These are phyloP conservation scores for Barnettozyma wickerhamii DNA, from an alignment of 805 yeast genomes.

Conservation along the genomic window DNA sequence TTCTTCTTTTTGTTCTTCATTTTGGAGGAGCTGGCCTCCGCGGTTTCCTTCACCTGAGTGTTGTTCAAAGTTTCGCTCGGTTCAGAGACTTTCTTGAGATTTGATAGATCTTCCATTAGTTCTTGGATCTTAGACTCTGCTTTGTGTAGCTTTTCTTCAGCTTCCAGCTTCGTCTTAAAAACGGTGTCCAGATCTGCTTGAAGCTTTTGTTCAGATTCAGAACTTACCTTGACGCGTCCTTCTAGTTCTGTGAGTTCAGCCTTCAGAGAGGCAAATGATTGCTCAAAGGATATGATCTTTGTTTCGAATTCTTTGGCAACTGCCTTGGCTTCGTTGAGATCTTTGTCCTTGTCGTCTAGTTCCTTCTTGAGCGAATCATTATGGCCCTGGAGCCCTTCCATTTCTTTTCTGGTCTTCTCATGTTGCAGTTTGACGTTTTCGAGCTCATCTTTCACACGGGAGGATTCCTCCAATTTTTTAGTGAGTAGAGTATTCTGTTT, in stretches of 20 bases:
- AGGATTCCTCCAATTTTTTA: neutral
- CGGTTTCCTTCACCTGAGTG: conserved; percentile 6
- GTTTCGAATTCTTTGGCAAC: neutral
- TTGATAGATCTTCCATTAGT: too few species aligned
- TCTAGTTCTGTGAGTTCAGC: neutral
- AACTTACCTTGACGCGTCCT: neutral
- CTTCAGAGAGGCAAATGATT: neutral
- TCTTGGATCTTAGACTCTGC: neutral
- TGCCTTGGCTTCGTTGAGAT: neutral
- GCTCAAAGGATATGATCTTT: neutral
- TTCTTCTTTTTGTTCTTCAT: conserved; percentile 20
- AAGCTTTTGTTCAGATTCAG: too few species aligned
- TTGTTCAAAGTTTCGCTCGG: too few species aligned
- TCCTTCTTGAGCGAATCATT: too few species aligned
- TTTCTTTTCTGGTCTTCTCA: too few species aligned
- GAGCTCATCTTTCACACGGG: conserved; percentile 8
- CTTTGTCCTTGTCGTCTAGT: too few species aligned
- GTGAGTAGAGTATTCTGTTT: neutral
- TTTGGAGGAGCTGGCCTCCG: conserved; percentile 1
- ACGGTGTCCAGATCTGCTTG: neutral
- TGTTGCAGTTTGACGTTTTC: conserved; percentile 4
- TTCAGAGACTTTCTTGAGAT: neutral
- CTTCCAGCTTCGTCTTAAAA: conserved; percentile 1
- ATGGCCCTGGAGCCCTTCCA: too few species aligned
- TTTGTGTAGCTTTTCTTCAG: neutral